Percentiles rank a stretch among this genome's conserved stretches.
Evolutionary conservation across 352 stramenopile species (phyloP).

Genomic region (Phytophthora tubulina): DNA sequence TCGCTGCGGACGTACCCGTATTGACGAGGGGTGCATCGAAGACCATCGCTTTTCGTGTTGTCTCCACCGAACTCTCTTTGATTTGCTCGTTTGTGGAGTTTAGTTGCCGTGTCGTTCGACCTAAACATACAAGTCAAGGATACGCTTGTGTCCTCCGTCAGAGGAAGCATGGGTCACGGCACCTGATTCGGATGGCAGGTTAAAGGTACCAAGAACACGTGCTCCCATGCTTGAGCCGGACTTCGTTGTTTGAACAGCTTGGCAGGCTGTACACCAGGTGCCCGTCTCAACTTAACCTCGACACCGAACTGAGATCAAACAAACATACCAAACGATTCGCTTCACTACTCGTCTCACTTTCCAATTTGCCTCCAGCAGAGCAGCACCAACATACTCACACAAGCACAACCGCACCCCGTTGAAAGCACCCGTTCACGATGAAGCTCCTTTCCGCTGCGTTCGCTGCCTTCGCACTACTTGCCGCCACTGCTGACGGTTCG

Average conservation of each 20-base stretch:
- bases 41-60: no score
- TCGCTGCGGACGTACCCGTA: no score
- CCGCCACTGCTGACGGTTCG: not conserved
- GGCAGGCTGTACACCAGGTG: not conserved
- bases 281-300: not conserved
- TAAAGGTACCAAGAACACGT: not conserved
- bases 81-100: conserved; percentile 5
- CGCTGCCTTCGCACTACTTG: not conserved
- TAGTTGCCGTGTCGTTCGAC: not conserved
- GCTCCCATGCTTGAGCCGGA: not conserved
- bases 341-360: not conserved
- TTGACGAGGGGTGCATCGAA: no score
- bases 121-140: conserved; percentile 3
- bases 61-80: not conserved
- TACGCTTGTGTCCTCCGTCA: not conserved
- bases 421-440: not conserved
- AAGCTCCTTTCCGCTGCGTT: not conserved
- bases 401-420: not conserved
- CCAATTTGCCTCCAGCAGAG: not conserved
- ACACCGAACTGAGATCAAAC: not conserved
- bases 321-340: not conserved
- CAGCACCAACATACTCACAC: not conserved
- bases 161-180: no score
- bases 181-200: not conserved
- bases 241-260: not conserved